Conservation (phyloP, 2,329 filamentous ascomycete genomes). For the Tolypocladium paradoxum region DNA sequence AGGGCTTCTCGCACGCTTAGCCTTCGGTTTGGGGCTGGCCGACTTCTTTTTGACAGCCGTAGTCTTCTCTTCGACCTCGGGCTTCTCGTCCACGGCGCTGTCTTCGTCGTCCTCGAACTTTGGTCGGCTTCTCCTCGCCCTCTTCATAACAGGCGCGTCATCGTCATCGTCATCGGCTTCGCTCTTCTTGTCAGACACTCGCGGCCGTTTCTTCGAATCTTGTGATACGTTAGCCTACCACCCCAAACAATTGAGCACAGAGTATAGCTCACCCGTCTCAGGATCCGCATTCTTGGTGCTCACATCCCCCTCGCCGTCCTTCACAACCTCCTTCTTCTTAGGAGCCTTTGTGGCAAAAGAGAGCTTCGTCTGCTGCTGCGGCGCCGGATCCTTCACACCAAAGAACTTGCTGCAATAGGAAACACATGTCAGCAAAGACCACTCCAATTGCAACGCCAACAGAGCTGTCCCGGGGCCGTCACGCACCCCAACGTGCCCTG, state of each 20-base stretch:
- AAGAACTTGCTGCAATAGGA: constrained; percentile 67
- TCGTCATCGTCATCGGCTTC: constrained; percentile 42
- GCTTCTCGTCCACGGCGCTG: constrained; percentile 26
- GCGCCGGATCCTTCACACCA: constrained; percentile 42
- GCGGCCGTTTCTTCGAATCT: constrained; percentile 38
- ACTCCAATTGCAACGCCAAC: background rate
- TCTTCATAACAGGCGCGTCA: constrained; percentile 50
- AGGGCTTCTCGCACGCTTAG: background rate
- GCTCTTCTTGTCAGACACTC: constrained; percentile 12
- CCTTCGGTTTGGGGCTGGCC: constrained; percentile 12
- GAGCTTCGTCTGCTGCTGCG: constrained; percentile 67
- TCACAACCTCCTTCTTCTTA: constrained; percentile 22
- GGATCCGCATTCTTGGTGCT: constrained; percentile 25
- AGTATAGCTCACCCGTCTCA: constrained; percentile 23
- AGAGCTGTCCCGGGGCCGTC: constrained; percentile 9
- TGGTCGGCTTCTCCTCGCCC: constrained; percentile 34
- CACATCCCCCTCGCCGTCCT: constrained; percentile 14
- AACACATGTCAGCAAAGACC: constrained; percentile 1
- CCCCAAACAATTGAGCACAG: background rate
- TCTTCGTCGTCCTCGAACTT: constrained; percentile 44
- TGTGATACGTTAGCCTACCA: background rate
- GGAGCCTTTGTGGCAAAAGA: constrained; percentile 56
- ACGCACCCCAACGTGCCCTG: constrained; percentile 66
- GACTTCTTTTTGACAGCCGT: constrained; percentile 9
- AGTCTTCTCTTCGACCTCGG: constrained; percentile 10